Conservation (phyloP, 2,329 filamentous ascomycete species). For the Verticillium longisporum region DNA sequence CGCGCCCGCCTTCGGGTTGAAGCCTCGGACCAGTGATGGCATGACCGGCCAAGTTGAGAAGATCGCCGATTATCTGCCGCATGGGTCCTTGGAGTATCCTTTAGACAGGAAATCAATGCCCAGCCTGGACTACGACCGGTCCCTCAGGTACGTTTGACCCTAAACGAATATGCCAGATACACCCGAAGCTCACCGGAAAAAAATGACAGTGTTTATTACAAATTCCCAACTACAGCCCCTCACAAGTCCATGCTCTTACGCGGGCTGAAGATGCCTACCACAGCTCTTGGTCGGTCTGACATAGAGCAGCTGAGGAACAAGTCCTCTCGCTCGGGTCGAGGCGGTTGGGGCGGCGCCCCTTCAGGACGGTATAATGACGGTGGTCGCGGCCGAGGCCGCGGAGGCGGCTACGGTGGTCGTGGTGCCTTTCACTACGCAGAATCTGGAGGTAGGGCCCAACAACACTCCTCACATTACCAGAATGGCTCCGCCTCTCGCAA, state of each 20-base stretch:
- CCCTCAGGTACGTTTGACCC: conserved; percentile 63
- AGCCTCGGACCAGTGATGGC: conserved; percentile 68
- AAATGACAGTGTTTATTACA: conserved; percentile 66
- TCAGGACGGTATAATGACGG: conserved; percentile 36
- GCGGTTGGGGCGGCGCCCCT: conserved; percentile 58
- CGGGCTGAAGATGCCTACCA: conserved; percentile 66
- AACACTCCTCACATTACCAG: conserved; percentile 8
- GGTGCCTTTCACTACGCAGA: conserved; percentile 47
- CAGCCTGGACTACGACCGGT: conserved; percentile 76
- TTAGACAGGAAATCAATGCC: conserved; percentile 66
- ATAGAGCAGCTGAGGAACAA: conserved; percentile 66
- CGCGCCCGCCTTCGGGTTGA: conserved; percentile 59
- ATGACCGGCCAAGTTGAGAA: conserved; percentile 76
- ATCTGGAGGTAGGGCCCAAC: conserved; percentile 5
- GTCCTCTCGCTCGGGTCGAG: conserved; percentile 58
- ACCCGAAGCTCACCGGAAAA: no score
- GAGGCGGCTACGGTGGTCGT: conserved; percentile 9
- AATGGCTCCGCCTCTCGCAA: not conserved
- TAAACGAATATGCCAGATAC: not conserved
- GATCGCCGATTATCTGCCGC: conserved; percentile 76
- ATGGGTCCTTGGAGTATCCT: conserved; percentile 73
- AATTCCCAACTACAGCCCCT: conserved; percentile 66
- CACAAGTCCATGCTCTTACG: conserved; percentile 95
- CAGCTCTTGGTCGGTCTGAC: conserved; percentile 69
- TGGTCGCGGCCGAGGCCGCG: conserved; percentile 20